A percentile compares a stretch with the other conserved stretches of the same genome.
Evolutionary conservation across 768 basidiomycete species (phyloP).

Genomic region (Erythrobasidium yunnanense): DNA sequence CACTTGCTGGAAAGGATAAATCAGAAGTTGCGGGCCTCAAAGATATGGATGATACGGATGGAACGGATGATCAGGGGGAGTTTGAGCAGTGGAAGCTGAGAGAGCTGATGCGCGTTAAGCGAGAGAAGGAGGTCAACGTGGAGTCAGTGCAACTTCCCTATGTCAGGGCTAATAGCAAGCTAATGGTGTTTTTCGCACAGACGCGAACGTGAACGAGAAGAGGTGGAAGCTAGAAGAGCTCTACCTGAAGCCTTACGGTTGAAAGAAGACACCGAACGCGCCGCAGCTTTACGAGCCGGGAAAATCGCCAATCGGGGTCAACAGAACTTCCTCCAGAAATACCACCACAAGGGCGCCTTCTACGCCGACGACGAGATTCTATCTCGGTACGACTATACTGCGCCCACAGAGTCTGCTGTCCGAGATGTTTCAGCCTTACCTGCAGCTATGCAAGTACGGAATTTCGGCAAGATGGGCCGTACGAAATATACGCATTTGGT

Average conservation of each 20-base stretch:
- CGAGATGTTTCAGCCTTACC: slow-evolving; percentile 76
- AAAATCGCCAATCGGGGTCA: slow-evolving; percentile 49
- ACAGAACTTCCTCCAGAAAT: slow-evolving; percentile 90
- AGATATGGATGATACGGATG: slow-evolving; percentile 92
- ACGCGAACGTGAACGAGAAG: slow-evolving; percentile 74
- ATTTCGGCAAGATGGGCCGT: slow-evolving; percentile 64
- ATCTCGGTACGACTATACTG: slow-evolving; percentile 69
- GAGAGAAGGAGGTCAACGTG: slow-evolving; percentile 80
- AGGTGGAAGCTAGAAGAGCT: slow-evolving; percentile 79
- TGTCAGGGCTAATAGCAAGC: too few relatives aligned
- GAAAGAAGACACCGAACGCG: slow-evolving; percentile 80
- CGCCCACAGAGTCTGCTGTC: slow-evolving; percentile 74
- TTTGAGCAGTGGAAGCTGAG: slow-evolving; percentile 94
- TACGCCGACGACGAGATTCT: slow-evolving; percentile 91
- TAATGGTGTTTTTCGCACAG: slow-evolving; percentile 23
- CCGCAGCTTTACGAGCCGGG: slow-evolving; percentile 67
- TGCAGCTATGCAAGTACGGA: slow-evolving; percentile 71
- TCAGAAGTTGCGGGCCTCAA: slow-evolving; percentile 73
- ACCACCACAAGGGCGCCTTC: slow-evolving; percentile 99
- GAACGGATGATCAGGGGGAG: slow-evolving; percentile 71
- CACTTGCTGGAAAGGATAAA: slow-evolving; percentile 77
- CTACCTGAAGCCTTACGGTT: slow-evolving; percentile 86
- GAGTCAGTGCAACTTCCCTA: slow-evolving; percentile 35
- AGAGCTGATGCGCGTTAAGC: slow-evolving; percentile 83
- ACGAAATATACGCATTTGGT: slow-evolving; percentile 93